Evolutionary conservation across 2,329 filamentous ascomycete species (phyloP).

Genomic region (Neopestalotiopsis sp.): DNA sequence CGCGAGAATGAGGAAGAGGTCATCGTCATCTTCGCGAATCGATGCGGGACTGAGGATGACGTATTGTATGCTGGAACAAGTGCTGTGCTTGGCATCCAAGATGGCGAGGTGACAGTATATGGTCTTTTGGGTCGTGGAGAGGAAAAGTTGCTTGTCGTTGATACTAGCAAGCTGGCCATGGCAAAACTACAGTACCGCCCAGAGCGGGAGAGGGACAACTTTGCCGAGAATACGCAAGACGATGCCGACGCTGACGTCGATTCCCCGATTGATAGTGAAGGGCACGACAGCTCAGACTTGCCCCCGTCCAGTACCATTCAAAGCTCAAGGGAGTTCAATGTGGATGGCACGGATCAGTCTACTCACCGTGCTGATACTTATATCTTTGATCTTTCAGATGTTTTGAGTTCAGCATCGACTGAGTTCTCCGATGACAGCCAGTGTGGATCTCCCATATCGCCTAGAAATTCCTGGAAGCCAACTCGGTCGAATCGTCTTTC

Average conservation of each 20-base stretch:
- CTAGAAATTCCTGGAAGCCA: constrained; percentile 18
- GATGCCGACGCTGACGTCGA: neutral
- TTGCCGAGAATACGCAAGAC: neutral
- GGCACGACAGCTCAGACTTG: neutral
- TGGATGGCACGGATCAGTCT: neutral
- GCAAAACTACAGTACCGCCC: constrained; percentile 50
- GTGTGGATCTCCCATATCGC: constrained; percentile 18
- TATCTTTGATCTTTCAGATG: constrained; percentile 12
- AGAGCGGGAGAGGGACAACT: constrained; percentile 23
- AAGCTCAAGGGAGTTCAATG: neutral
- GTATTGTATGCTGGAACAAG: constrained; percentile 77
- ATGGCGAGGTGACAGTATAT: constrained; percentile 71
- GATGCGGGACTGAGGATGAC: constrained; percentile 69
- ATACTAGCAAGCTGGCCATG: constrained; percentile 56
- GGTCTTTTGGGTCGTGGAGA: constrained; percentile 74
- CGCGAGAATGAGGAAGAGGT: constrained; percentile 60
- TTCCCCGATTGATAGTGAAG: neutral
- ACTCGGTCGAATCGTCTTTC: neutral
- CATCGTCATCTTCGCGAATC: constrained; percentile 74
- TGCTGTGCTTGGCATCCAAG: constrained; percentile 69
- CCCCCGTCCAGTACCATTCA: neutral
- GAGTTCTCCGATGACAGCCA: neutral
- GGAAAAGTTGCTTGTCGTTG: constrained; percentile 71
- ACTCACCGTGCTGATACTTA: constrained; percentile 7
- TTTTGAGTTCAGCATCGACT: neutral